Evolutionary conservation across 805 yeast genomes (phyloP), one percentile per base, ranked within the genome.

Genomic region (Metschnikowia gruessii): DNA sequence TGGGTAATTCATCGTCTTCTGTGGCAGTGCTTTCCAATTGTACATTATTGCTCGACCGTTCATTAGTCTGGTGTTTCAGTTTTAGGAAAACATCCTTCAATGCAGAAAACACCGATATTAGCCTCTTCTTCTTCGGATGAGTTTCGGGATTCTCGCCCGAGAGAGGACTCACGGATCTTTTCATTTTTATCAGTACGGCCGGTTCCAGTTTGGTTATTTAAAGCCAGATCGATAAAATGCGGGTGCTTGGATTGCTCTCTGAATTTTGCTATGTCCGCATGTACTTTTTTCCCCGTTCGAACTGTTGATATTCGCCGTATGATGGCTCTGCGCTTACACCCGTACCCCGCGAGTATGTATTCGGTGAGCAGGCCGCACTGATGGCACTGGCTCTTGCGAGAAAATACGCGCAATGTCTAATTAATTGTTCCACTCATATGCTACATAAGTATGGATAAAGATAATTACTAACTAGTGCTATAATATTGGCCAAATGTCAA

Each of bases 81-180:
- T 16, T 39, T 22, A 28, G 28, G 22, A 50, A 46, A 7, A 42
- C 45, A 29, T 39, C 43, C 16, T 47, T 53, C 22, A 54, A 11
- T 8, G 51, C 52, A 30, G 58, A 51, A 16, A 55, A 43, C 19
- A 53, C 21, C 33, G 48, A 44, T 38, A 40, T 43, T 42, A 41
- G 46, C 21, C 52, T 37, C 47, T 51, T 51, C 35, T 51, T 53
- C 38, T 30, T 42, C 17, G 48, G 44, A 15, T 37, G 43, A 13
- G 22, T 37, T 21, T 43, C 43, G 13, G 46, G 22, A 11, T 26
- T 42, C 22, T 15, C 32, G 28, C 45, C 42, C n/a, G 51, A 36
- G 18, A 48, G 47, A n/a, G 57, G 54, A 32, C 58, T 53, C 18
- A 42, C 50, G 10, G 57, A 46, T 37, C 58, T 53, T 34, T 55